A percentile compares a stretch with the other conserved stretches of the same genome.
Evolutionary conservation across 345 rosid species (phyloP).

Genomic region (Salix exigua): DNA sequence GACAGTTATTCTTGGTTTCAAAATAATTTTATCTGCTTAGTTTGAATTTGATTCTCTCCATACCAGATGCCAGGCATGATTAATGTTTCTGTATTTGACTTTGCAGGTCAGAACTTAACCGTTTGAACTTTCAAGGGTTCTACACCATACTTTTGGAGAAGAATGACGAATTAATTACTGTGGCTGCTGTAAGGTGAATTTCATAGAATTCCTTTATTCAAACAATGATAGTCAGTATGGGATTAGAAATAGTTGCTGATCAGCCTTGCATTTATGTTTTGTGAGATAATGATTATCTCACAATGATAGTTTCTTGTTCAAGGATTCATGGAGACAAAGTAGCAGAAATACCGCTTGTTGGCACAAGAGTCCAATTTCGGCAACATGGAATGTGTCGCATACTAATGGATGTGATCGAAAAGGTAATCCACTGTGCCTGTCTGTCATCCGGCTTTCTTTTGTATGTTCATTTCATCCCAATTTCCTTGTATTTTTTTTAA

Average conservation of each 20-base stretch:
- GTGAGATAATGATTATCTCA: slow-evolving; percentile 1
- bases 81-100: slow-evolving; percentile 8
- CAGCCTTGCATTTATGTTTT: background rate
- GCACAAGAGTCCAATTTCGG: slow-evolving; percentile 47
- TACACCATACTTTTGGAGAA: slow-evolving; percentile 69
- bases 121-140: slow-evolving; percentile 73
- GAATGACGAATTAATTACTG: slow-evolving; percentile 58
- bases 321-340: slow-evolving; percentile 62
- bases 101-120: slow-evolving; percentile 58
- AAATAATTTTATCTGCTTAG: too few relatives aligned
- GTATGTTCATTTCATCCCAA: background rate
- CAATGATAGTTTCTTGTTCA: slow-evolving; percentile 15
- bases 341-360: slow-evolving; percentile 67
- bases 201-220: background rate
- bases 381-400: slow-evolving; percentile 60
- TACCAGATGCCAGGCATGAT: background rate
- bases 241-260: slow-evolving; percentile 20
- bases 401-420: slow-evolving; percentile 53
- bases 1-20: too few relatives aligned
- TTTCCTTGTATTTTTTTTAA: background rate
- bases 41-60: too few relatives aligned
- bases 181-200: slow-evolving; percentile 64
- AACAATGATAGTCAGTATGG: background rate
- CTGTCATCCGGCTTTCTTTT: background rate
- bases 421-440: slow-evolving; percentile 32